Evolutionary conservation across 768 basidiomycete species (phyloP), one percentile per base, ranked within the genome.

Genomic region (Thelephora ganbajun): DNA sequence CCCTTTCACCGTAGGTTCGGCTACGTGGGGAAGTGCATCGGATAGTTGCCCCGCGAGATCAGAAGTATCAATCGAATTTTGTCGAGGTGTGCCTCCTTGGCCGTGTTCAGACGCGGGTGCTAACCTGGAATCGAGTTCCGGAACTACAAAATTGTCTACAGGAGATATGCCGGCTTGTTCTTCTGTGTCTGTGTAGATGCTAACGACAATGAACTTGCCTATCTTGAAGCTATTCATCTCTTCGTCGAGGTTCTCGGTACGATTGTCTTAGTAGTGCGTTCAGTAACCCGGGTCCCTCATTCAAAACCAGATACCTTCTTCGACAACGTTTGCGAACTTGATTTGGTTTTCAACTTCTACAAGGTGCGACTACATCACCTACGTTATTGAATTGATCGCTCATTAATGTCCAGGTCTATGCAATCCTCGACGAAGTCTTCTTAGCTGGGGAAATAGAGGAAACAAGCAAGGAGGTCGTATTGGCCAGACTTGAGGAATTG

Each of bases 31-130:
- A 99, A 63, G 94, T 99, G 0, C 96, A 99, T 62, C 73, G 96
- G 33, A 65, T 98, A 52, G 89, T 99, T 11, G 96, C 96, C 0
- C 92, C 96, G 14, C 69, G 96, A 52, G 96, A 99, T 64, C 92
- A 97, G 69, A 97, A 97, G 66, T 96, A 97, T 55, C 96, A 98
- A 64, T 94, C 90, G 19, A 99, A 99, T 62, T 98, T 98, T 56
- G 96, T 98, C 33, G 96, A 99, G 77, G 94, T 94, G 47, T 43
- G 79, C 59, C 35, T 33, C 42, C 46, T 39, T 33, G 44, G 48
- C 23, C 36, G 49, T 45, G 44, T 36, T 3, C 57, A 98, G 5
- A 41, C 22, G 11, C 39, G 9, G 4, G 9, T 14, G 39, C 39
- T 41, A 14, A 30, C 26, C 26, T 30, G 26, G 26, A 30, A 4